Conservation (phyloP, 2,329 filamentous ascomycete species). For the Penicillium hesseltinei region DNA sequence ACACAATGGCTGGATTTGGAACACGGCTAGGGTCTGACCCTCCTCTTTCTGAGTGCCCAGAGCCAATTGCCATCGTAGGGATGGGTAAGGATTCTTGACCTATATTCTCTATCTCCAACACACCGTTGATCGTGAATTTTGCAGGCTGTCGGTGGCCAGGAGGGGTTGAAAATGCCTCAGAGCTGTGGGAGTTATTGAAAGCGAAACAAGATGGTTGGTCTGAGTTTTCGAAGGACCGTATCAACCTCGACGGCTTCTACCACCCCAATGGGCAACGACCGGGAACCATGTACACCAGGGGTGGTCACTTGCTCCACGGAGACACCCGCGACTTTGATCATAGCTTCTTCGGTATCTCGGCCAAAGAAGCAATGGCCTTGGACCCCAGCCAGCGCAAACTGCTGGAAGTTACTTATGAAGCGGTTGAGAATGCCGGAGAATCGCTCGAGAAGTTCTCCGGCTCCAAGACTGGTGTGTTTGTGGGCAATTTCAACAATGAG, state of each 20-base stretch:
- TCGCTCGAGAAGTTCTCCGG: conserved; percentile 21
- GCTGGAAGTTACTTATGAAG: conserved; percentile 34
- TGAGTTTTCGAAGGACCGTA: conserved; percentile 36
- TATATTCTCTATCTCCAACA: no score
- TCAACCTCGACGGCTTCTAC: conserved; percentile 36
- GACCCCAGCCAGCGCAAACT: conserved; percentile 36
- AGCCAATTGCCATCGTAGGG: conserved; percentile 37
- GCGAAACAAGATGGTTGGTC: conserved; percentile 29
- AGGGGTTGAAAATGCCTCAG: conserved; percentile 29
- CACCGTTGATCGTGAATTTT: not conserved
- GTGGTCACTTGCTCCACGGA: conserved; percentile 30
- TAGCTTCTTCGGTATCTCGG: conserved; percentile 30
- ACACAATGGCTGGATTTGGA: not conserved
- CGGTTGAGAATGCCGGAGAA: conserved; percentile 30
- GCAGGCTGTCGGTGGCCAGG: conserved; percentile 26
- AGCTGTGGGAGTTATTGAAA: conserved; percentile 35
- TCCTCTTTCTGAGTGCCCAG: conserved; percentile 6
- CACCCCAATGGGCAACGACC: conserved; percentile 38
- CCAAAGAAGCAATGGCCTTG: conserved; percentile 23
- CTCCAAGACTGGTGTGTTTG: conserved; percentile 27
- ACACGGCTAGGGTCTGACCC: not conserved
- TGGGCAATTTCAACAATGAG: conserved; percentile 3
- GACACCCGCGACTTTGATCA: conserved; percentile 29
- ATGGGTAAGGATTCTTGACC: conserved; percentile 16
- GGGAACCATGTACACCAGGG: conserved; percentile 27